Base-by-base conservation (phyloP, 768 basidiomycete genomes). In the Phanerochaete carnosa region DNA sequence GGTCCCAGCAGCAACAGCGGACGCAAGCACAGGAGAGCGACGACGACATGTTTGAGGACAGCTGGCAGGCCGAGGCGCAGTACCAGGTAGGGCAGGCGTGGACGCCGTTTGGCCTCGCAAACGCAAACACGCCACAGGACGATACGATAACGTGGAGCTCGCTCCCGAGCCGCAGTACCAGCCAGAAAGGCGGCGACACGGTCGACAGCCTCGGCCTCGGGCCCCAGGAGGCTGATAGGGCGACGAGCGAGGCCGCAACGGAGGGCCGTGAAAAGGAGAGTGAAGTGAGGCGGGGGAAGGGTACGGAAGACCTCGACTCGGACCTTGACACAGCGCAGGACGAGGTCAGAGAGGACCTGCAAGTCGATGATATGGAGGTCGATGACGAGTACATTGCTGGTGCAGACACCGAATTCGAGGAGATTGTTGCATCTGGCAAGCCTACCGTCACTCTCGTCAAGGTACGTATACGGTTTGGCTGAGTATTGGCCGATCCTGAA, bases 71-170 rank as follows among this genome's bases (percentile, higher is more conserved):
- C 28, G 84, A 88, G 43, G 88, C 88, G 64, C 87, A 85, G 64
- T 72, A 88, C 58, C 75, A 80, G 0, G 76, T 77, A 39, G 76
- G 82, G 35, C 80, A 73, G 58, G 75, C 80, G 61, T 91, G 90
- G 90, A 82, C 82, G 16, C 77, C 80, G 49, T 86, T 86, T 64
- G 82, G 80, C 29, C 73, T 76, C 53, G 78, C 73, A 58, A 70
- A 72, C 25, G 58, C 64, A 0, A 58, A 76, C 8, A 82, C 79
- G 60, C 88, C 90, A 50, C 83, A 80, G 61, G 89, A 90, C 50
- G 89, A 90, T 65, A 88, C 84, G 62, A 80, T 85, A 73, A 89
- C 89, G 19, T 91, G 90, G 90, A 90, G 87, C 64, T 86, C 87
- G 19, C 68, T 80, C 55, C 86, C 84, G 23, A 86, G 85, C 16